Conservation (phyloP, 768 basidiomycete species). For the Cystofilobasidium capitatum region DNA sequence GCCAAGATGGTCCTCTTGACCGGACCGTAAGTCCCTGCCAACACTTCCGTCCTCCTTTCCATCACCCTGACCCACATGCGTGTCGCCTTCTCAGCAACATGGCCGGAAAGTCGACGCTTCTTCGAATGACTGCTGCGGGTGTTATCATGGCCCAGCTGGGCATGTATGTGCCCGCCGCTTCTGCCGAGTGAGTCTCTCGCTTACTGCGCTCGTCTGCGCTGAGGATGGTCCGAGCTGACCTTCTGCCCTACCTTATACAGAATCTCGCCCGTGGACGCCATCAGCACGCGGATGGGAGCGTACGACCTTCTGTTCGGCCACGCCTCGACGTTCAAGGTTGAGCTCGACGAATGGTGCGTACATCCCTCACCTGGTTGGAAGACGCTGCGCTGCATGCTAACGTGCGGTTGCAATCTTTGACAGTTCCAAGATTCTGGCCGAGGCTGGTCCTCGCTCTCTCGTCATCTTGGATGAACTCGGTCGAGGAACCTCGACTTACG, state of each 20-base stretch:
- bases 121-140: conserved; percentile 93
- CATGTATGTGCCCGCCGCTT: conserved; percentile 79
- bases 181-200: conserved; percentile 2
- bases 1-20: conserved; percentile 71
- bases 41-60: neutral
- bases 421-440: conserved; percentile 63
- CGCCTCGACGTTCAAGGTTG: conserved; percentile 95
- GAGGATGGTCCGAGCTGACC: neutral
- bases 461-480: conserved; percentile 95
- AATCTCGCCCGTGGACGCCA: conserved; percentile 77
- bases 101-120: conserved; percentile 68
- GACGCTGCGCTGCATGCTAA: neutral
- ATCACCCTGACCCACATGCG: neutral
- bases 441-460: conserved; percentile 85
- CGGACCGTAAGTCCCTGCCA: conserved; percentile 45
- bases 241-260: conserved; percentile 40
- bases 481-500: conserved; percentile 89
- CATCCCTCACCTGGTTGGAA: neutral
- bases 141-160: conserved; percentile 88
- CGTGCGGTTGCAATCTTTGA: neutral
- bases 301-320: conserved; percentile 96
- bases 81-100: conserved; percentile 29
- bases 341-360: conserved; percentile 84
- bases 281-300: conserved; percentile 95
- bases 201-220: neutral